These are phyloP conservation scores for Populus trichocarpa DNA, from an alignment of 441 rosid species.

Conservation along the genomic window DNA sequence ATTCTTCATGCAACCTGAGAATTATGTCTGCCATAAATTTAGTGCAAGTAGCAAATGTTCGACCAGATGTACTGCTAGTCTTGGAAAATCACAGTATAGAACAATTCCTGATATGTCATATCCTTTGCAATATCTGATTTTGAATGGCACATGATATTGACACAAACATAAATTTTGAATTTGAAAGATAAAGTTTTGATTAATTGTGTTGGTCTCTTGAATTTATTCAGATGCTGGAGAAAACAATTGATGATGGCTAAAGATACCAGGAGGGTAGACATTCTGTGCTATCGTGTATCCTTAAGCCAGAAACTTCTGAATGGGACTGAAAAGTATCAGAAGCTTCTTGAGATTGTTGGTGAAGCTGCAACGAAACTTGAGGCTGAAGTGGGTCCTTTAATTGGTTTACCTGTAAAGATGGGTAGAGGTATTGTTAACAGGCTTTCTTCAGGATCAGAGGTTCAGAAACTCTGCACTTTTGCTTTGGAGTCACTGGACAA, in stretches of 20 bases:
- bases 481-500: slow-evolving; percentile 67
- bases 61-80: background rate
- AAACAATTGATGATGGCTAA: slow-evolving; percentile 77
- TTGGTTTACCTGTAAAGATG: slow-evolving; percentile 79
- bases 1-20: background rate
- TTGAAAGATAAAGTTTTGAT: background rate
- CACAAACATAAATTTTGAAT: background rate
- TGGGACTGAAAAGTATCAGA: slow-evolving; percentile 50
- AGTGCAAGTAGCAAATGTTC: background rate
- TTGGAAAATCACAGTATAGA: background rate
- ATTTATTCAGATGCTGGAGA: slow-evolving; percentile 76
- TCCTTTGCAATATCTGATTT: background rate
- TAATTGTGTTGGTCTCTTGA: slow-evolving; percentile 10
- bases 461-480: slow-evolving; percentile 66
- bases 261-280: slow-evolving; percentile 83
- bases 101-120: background rate
- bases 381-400: slow-evolving; percentile 79
- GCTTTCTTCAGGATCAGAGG: slow-evolving; percentile 75
- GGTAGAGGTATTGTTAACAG: slow-evolving; percentile 88
- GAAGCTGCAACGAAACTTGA: slow-evolving; percentile 79
- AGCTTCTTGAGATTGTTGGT: slow-evolving; percentile 57
- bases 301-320: slow-evolving; percentile 75
- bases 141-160: background rate
- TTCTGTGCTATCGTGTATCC: slow-evolving; percentile 83
- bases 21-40: background rate